Evolutionary conservation across 1,284 basidiomycete species (phyloP), one percentile per base, ranked within the genome.

Genomic region (Malassezia furfur): DNA sequence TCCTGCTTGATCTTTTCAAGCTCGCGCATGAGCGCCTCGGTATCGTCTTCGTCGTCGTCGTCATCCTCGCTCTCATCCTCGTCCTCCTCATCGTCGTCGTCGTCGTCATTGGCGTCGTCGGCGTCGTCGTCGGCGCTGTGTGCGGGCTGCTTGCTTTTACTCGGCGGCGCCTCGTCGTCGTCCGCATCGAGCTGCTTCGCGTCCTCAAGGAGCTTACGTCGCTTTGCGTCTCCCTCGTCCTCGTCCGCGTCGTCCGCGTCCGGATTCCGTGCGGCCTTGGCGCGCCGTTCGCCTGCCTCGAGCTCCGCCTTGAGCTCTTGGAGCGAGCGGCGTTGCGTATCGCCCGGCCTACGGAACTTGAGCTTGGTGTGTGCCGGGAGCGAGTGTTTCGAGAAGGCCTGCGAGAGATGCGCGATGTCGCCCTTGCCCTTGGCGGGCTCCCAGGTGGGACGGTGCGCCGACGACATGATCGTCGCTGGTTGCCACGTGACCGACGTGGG

Each of bases 381-480:
- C 8, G 60, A 31, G n/a, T 51, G 45, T 17, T 56, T 50, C 5
- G 44, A 44, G 11, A 39, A 56, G 17, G 61, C 57, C 5, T 59
- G 52, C 1, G 66, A 64, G 14, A 57, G 52, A 25, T 68, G 69
- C 0, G 61, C 38, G 11, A 57, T 43, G 34, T 71, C 64, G 2
- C 44, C 53, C 45, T 63, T 60, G 30, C 61, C 72, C 30, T 60
- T 57, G 32, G 69, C 68, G 15, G 72, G 66, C 15, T 60, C 58
- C 57, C 70, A 74, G 25, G 64, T 73, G 10, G 72, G 72, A n/a
- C 70, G 62, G 46, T 74, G 72, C 8, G 69, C 64, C 12, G 68
- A 58, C 7, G 68, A 71, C 70, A 68, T 70, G 22, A 22, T 25
- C 19, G 31, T 32, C 15, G 21, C 8, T 39, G 22, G 7, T n/a